These are phyloP conservation scores for Calonectria leucothoes DNA, from an alignment of 2,329 filamentous ascomycete species.

Conservation along the genomic window DNA sequence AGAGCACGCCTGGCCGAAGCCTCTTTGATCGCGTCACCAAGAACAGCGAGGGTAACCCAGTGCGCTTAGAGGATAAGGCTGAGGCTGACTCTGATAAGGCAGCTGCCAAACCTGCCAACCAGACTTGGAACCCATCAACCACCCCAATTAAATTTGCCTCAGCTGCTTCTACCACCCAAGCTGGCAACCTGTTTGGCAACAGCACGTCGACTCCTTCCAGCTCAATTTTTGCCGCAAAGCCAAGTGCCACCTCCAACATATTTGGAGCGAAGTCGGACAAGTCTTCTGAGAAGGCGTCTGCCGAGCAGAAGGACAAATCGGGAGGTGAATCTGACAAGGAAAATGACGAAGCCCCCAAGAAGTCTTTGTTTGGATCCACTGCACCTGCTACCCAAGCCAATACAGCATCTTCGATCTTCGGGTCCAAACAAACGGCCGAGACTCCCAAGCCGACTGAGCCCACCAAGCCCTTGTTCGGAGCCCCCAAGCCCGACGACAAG, in stretches of 20 bases:
- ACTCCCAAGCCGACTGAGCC: conserved; percentile 42
- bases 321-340: conserved; percentile 58
- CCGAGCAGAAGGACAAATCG: conserved; percentile 46
- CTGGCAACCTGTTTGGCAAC: conserved; percentile 48
- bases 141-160: conserved; percentile 67
- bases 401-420: conserved; percentile 47
- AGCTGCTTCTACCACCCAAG: conserved; percentile 42
- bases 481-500: conserved; percentile 39
- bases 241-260: conserved; percentile 46
- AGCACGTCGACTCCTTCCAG: conserved; percentile 42
- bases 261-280: conserved; percentile 51
- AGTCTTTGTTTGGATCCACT: conserved; percentile 47
- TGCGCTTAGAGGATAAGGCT: conserved; percentile 51
- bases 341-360: conserved; percentile 53
- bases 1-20: conserved; percentile 60
- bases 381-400: conserved; percentile 42
- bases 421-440: conserved; percentile 46
- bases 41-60: conserved; percentile 61
- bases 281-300: conserved; percentile 42
- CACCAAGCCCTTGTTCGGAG: conserved; percentile 44
- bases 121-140: conserved; percentile 58
- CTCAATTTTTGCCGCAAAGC: conserved; percentile 52
- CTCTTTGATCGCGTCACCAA: conserved; percentile 68
- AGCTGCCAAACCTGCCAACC: conserved; percentile 47
- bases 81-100: conserved; percentile 39